Evolutionary conservation across 192 early-diverging fungal species (phyloP), one percentile per base, ranked within the genome.

Genomic region (Coemansia sp.): DNA sequence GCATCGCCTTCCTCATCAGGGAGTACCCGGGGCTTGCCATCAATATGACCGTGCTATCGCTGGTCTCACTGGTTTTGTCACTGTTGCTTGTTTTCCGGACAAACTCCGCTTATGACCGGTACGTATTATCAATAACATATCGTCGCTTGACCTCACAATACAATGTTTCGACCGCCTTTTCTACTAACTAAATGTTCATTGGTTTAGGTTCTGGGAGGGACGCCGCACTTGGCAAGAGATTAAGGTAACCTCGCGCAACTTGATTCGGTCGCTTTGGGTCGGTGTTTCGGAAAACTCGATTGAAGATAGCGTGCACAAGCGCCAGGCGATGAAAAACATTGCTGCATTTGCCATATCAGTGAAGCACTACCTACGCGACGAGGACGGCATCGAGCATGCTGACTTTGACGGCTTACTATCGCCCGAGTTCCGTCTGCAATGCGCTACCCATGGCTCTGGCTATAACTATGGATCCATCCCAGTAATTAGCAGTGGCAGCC

Each of bases 311-410:
- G 70, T 63, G 27, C 67, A 63, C 42, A 76, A 89, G 66, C 76
- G 83, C 29, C 90, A 94, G 75, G 90, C 92, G 61, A 85, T 87
- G 59, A 91, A 94, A 79, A 89, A 93, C 72, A 75, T 98, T 11
- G 84, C 92, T 0, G 94, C 92, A 6, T 95, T 91, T 72, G 86
- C 89, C 37, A 80, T 91, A 45, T 85, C 91, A 0, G 88, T 89
- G 45, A 98, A 95, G 85, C 91, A 95, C 70, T 91, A 92, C 64
- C 84, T 97, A 34, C 90, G 94, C 36, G 86, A 87, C 65, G 91
- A 97, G 67, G 77, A 86, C 31, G 88, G 88, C 12, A 76, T 86
- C 60, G 75, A 87, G 11, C 87, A 91, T 50, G 80, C 85, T 0
- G 95, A 97, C 64, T 86, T 92, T 63, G 84, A 88, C 65, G 85